A percentile compares a stretch with the other conserved stretches of the same genome.
These are phyloP conservation scores for Exophiala lecanii-corni DNA, from an alignment of 2,329 filamentous ascomycete genomes.

Conservation along the genomic window DNA sequence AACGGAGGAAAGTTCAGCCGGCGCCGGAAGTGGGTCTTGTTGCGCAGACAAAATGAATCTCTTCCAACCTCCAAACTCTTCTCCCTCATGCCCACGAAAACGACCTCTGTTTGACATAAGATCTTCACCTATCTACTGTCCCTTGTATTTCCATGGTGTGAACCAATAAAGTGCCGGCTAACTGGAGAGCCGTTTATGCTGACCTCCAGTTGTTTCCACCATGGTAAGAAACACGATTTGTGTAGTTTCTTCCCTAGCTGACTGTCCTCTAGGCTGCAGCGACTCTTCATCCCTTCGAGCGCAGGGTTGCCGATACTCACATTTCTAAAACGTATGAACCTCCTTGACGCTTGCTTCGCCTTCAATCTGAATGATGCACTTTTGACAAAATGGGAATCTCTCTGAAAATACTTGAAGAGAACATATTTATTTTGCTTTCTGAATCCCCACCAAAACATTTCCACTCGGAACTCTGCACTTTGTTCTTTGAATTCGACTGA, in stretches of 20 bases:
- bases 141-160: background rate
- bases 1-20: no score
- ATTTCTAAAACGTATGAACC: conserved; percentile 77
- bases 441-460: conserved; percentile 36
- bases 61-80: no score
- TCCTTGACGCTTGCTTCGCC: conserved; percentile 27
- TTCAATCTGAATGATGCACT: conserved; percentile 68
- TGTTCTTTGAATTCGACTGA: conserved; percentile 1
- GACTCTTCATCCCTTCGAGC: conserved; percentile 59
- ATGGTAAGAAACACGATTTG: conserved; percentile 6
- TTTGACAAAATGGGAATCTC: conserved; percentile 99
- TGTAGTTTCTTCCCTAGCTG: conserved; percentile 2
- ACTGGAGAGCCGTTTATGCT: background rate
- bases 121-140: background rate
- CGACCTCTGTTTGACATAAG: no score
- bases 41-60: no score
- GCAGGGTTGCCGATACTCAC: conserved; percentile 76
- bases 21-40: no score
- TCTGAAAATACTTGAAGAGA: conserved; percentile 94
- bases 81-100: no score
- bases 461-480: conserved; percentile 5
- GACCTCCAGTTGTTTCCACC: background rate
- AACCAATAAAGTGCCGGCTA: background rate
- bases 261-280: conserved; percentile 15
- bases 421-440: conserved; percentile 72